A percentile compares a stretch with the other conserved stretches of the same genome.
phyloP scores from a whole-genome alignment of 805 yeast species.

The Saccharomycopsis javanensis region DNA sequence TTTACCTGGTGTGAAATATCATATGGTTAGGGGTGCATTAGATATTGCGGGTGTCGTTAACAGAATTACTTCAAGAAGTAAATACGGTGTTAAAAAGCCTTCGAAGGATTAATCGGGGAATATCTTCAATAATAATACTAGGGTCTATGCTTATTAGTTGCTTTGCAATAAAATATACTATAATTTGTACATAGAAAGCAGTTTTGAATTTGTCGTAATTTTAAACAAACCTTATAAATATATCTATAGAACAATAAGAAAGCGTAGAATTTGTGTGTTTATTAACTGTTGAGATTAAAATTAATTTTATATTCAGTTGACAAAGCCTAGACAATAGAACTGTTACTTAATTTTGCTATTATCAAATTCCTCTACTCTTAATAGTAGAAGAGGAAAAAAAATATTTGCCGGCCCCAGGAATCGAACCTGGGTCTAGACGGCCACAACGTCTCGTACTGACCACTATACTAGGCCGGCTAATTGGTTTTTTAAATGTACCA shows the following conservation, averaged over 20 bases:
- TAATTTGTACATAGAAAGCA: not conserved
- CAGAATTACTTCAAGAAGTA: conserved; percentile 80
- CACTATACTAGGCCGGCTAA: conserved; percentile 32
- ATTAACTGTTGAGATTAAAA: no score
- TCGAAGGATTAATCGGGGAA: conserved; percentile 29
- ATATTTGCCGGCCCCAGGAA: conserved; percentile 31
- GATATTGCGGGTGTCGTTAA: conserved; percentile 94
- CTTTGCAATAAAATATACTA: not conserved
- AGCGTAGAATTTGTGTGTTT: no score
- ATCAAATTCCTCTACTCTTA: no score
- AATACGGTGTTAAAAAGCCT: conserved; percentile 88
- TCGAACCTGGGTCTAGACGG: conserved; percentile 34
- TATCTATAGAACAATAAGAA: not conserved
- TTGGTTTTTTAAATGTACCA: no score
- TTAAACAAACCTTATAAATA: not conserved
- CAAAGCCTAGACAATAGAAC: no score
- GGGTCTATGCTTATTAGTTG: no score
- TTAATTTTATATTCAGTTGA: no score
- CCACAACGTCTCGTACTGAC: conserved; percentile 34
- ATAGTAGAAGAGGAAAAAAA: conserved; percentile 7
- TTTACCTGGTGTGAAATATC: conserved; percentile 96
- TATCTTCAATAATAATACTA: not conserved
- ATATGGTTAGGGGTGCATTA: conserved; percentile 83
- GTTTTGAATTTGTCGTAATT: not conserved
- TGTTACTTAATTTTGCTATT: no score